Base-by-base conservation (phyloP, 2,329 filamentous ascomycete species). In the Aspergillus flavus region DNA sequence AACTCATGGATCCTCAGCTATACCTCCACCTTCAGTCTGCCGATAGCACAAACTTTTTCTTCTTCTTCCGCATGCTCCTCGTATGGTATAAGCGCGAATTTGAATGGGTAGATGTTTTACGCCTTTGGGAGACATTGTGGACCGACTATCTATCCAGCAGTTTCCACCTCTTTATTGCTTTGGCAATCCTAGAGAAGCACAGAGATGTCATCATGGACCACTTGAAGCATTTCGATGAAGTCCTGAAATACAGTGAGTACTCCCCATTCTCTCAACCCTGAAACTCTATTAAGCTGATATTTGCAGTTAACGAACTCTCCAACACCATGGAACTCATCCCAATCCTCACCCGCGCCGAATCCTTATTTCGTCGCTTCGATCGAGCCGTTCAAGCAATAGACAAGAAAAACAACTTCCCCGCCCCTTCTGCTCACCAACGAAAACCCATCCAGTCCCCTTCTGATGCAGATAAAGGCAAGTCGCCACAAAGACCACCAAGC, bases 41-140 rank as follows among this genome's bases (percentile, higher is more conserved):
- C 23, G 96, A 99, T 72, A 96, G 91, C 73, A 99, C 95, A 28
- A 99, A 99, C 77, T 99, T 99, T 79, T 99, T 99, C 80, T 99
- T 99, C 83, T 98, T 99, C 83, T 99, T 98, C 87, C 91, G 95
- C 64, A 98, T 98, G 95, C 84, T 99, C 39, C 84, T 99, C 1
- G 95, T 99, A 11, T 99, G 95, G 95, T 99, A 95, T 79, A 99
- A 99, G 83, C 90, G 95, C 55, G 95, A 99, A 78, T 99, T 99
- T 72, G 86, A 88, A 69, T 99, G 94, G 92, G 77, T 85, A 55
- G 93, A 98, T 73, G 88, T 97, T 12, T 81, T 98, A 39, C 87
- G 91, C 21, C 82, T 99, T 4, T 99, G 95, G 95, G 95, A 99
- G 78, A 85, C 87, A 0, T 81, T 98, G 2, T 99, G 96, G 95